Percentiles rank a stretch among this genome's conserved stretches.
phyloP scores from a whole-genome alignment of 73 alveolate genomes.

The Tetrahymena elliotti region DNA sequence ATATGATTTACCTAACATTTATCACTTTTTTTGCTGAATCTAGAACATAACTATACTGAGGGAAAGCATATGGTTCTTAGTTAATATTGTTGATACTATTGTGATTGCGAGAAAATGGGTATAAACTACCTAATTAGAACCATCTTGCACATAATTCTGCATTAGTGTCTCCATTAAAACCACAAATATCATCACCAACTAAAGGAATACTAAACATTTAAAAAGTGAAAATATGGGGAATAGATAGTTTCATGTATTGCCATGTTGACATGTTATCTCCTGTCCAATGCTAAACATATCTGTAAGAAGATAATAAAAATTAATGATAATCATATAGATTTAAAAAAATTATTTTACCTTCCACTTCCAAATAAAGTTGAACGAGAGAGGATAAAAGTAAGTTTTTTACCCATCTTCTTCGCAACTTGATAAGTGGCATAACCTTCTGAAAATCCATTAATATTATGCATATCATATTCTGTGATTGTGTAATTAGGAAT shows the following conservation, averaged over 20 bases:
- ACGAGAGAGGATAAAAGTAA: conserved; percentile 18
- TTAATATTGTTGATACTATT: conserved; percentile 33
- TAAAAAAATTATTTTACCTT: conserved; percentile 10
- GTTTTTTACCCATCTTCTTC: conserved; percentile 7
- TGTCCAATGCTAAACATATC: conserved; percentile 79
- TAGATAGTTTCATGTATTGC: conserved; percentile 71
- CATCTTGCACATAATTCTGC: conserved; percentile 83
- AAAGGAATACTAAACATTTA: conserved; percentile 88
- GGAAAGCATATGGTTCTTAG: conserved; percentile 83
- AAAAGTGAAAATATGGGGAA: conserved; percentile 70
- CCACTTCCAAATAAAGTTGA: conserved; percentile 40
- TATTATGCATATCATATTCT: conserved; percentile 24
- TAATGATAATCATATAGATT: not conserved
- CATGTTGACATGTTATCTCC: conserved; percentile 70
- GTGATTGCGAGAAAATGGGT: conserved; percentile 81
- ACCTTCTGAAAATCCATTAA: conserved; percentile 22
- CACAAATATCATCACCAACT: conserved; percentile 87
- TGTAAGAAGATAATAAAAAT: not conserved
- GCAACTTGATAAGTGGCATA: conserved; percentile 3
- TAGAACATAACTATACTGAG: not conserved
- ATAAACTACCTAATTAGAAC: conserved; percentile 73
- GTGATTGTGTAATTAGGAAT: not conserved
- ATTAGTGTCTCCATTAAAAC: conserved; percentile 59
- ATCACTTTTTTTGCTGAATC: conserved; percentile 32
- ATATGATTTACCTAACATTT: conserved; percentile 55